A percentile compares a stretch with the other conserved stretches of the same genome.
Evolutionary conservation across 768 basidiomycete genomes (phyloP).

Genomic region (Cubamyces sp.): DNA sequence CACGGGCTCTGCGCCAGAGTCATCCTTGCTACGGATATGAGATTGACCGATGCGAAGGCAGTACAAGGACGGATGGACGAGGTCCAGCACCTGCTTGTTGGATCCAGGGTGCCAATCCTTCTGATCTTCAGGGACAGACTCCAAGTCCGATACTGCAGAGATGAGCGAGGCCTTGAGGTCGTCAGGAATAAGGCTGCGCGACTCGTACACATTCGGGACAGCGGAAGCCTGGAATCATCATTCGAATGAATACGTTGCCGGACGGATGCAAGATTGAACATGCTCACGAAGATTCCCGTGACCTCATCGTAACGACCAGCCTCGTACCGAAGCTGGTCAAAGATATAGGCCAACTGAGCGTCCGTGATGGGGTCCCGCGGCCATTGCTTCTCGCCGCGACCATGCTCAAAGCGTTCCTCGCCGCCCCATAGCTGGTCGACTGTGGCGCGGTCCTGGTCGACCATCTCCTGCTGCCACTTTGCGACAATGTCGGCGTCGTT

Average conservation of each 20-base stretch:
- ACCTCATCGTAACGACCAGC: background rate
- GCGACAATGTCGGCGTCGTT: background rate
- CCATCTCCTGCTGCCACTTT: slow-evolving; percentile 10
- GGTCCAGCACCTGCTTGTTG: slow-evolving; percentile 46
- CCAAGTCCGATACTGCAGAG: slow-evolving; percentile 29
- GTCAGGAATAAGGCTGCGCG: background rate
- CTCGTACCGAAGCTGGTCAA: background rate
- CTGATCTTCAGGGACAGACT: slow-evolving; percentile 39
- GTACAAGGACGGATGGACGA: slow-evolving; percentile 50
- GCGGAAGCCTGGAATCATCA: background rate
- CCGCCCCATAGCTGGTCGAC: background rate
- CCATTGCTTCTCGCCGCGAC: slow-evolving; percentile 2
- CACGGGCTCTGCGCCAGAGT: background rate
- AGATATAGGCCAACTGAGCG: slow-evolving; percentile 2
- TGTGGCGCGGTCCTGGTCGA: background rate
- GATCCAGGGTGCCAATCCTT: slow-evolving; percentile 53
- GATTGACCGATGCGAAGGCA: slow-evolving; percentile 29
- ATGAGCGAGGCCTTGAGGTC: background rate
- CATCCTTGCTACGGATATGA: background rate
- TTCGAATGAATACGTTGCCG: background rate
- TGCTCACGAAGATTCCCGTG: slow-evolving; percentile 2
- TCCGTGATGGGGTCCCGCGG: background rate
- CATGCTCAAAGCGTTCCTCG: background rate
- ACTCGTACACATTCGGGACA: background rate
- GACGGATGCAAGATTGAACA: too few relatives aligned